Evolutionary conservation across 2,329 filamentous ascomycete genomes (phyloP).

Genomic region (Exophiala calicioides): DNA sequence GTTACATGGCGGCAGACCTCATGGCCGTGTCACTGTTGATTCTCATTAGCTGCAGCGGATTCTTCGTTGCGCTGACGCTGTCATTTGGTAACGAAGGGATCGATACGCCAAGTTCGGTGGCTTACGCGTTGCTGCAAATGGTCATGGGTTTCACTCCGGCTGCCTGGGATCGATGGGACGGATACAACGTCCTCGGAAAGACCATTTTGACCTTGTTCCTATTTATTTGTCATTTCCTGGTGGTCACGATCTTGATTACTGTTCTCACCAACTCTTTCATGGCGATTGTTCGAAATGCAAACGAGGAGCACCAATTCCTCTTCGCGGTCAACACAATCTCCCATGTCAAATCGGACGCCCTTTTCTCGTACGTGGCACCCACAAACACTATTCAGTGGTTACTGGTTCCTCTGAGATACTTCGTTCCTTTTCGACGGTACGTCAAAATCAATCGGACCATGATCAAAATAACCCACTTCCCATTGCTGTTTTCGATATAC

Average conservation of each 20-base stretch:
- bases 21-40: conserved; percentile 82
- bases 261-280: conserved; percentile 97
- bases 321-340: conserved; percentile 97
- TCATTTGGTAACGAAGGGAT: conserved; percentile 67
- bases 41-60: conserved; percentile 85
- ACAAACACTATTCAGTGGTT: conserved; percentile 91
- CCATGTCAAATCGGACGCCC: conserved; percentile 96
- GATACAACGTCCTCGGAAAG: conserved; percentile 77
- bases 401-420: conserved; percentile 77
- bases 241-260: conserved; percentile 91
- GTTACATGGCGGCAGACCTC: conserved; percentile 89
- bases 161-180: conserved; percentile 86
- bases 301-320: conserved; percentile 86
- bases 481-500: conserved; percentile 82
- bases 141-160: conserved; percentile 95
- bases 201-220: conserved; percentile 77
- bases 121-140: conserved; percentile 89
- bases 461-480: conserved; percentile 89
- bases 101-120: conserved; percentile 72
- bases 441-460: conserved; percentile 84
- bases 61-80: conserved; percentile 90
- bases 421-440: conserved; percentile 77
- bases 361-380: conserved; percentile 91
- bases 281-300: conserved; percentile 88
- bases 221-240: conserved; percentile 91